Evolutionary conservation across 768 basidiomycete species (phyloP), one percentile per base, ranked within the genome.

Genomic region (Clitopilus passeckerianus): DNA sequence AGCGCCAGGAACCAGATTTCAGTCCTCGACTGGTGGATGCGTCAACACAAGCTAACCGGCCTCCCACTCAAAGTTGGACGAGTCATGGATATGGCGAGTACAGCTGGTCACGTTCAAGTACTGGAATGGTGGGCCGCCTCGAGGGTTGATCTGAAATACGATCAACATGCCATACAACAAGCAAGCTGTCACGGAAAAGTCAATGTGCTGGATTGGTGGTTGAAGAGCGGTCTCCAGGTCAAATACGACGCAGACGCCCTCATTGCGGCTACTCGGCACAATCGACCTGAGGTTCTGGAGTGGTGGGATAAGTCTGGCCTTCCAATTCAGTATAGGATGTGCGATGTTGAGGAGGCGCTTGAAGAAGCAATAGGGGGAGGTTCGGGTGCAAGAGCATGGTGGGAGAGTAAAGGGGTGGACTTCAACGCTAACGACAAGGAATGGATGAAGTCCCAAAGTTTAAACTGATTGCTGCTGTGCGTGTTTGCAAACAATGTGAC

Each of bases 291-390:
- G 63, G 89, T 93, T 30, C 74, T 95, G 22, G 87, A 91, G 61
- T 95, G 93, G 93, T 95, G 93, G 93, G 82, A 90, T 62, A 83
- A 82, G 66, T 88, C 84, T 43, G 88, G 88, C 6, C 75, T 94
- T 54, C 81, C 89, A 3, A 85, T 94, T 59, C 89, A 90, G 66
- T 95, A 93, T 72, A 83, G 93, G 57, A 86, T 93, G 82, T 94
- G 93, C 68, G 93, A 95, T 70, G 86, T 95, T 54, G 93, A 95
- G 68, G 93, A 94, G 75, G 93, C 93, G 2, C 71, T 95, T 65
- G 93, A 94, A 69, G 93, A 95, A 64, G 87, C 90, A 0, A 89
- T 91, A 55, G 87, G 87, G 7, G 88, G 87, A n/a, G 90, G 91
- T 12, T 83, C 86, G 61, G 82, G 77, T 53, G 90, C 87, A 10